These are phyloP conservation scores for Acacia crassicarpa DNA, from an alignment of 306 rosid genomes.

Conservation along the genomic window DNA sequence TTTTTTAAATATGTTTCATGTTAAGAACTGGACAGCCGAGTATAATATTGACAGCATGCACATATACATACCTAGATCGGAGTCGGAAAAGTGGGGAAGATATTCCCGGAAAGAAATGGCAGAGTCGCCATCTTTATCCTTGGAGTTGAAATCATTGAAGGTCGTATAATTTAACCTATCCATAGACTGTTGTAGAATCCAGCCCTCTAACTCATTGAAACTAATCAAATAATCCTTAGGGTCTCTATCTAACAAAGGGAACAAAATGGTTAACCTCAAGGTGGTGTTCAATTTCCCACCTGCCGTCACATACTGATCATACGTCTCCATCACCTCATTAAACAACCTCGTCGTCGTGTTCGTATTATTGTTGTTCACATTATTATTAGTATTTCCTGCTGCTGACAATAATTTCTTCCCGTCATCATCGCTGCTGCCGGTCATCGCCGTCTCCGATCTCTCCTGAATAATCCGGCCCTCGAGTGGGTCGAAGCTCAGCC, in stretches of 20 bases:
- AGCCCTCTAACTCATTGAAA: constrained; percentile 50
- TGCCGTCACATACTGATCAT: constrained; percentile 32
- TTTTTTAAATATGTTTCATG: too few relatives aligned
- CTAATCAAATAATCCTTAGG: constrained; percentile 53
- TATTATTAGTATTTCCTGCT: background rate
- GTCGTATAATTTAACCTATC: constrained; percentile 53
- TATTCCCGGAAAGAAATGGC: constrained; percentile 63
- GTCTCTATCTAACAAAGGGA: constrained; percentile 64
- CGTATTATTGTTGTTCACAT: background rate
- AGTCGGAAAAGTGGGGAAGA: constrained; percentile 56
- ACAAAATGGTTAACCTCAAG: constrained; percentile 55
- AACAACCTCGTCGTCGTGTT: background rate
- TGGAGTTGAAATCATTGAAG: constrained; percentile 37
- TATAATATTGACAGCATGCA: too few relatives aligned
- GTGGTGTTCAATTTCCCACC: constrained; percentile 61
- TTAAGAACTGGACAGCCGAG: too few relatives aligned
- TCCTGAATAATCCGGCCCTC: constrained; percentile 24
- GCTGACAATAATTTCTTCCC: background rate
- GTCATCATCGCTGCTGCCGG: background rate
- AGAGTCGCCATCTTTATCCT: constrained; percentile 55
- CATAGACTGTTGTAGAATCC: constrained; percentile 51
- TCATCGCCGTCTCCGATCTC: background rate
- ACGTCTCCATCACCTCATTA: constrained; percentile 31
- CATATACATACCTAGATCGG: constrained; percentile 45
- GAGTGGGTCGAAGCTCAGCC: constrained; percentile 55